Evolutionary conservation across 78 protist genomes (phyloP).

Genomic region (Cavenderia fasciculata): DNA sequence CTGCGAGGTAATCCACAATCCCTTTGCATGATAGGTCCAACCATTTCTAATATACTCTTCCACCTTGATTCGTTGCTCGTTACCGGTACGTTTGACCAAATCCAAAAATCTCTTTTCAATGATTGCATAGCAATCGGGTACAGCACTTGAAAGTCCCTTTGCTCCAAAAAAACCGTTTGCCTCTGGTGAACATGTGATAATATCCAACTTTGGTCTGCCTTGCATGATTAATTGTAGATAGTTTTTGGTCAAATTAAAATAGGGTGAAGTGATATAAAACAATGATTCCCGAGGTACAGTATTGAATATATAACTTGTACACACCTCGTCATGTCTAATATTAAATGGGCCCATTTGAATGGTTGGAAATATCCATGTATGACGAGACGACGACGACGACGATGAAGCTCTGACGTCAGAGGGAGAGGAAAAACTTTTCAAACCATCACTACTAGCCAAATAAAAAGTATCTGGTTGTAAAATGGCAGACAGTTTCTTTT

Average conservation of each 20-base stretch:
- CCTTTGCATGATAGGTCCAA: slow-evolving; percentile 77
- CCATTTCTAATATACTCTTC: slow-evolving; percentile 56
- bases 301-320: slow-evolving; percentile 27
- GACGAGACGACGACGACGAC: too few relatives aligned
- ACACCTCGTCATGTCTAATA: slow-evolving; percentile 57
- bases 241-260: slow-evolving; percentile 45
- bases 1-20: slow-evolving; percentile 49
- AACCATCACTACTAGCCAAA: neutral
- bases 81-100: slow-evolving; percentile 6
- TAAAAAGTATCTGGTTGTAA: slow-evolving; percentile 13
- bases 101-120: slow-evolving; percentile 40
- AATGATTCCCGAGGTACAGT: slow-evolving; percentile 13
- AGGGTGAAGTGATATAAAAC: slow-evolving; percentile 51
- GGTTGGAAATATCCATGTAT: slow-evolving; percentile 74
- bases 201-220: slow-evolving; percentile 41
- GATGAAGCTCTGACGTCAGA: neutral
- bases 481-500: slow-evolving; percentile 9
- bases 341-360: slow-evolving; percentile 71
- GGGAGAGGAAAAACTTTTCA: neutral
- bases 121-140: slow-evolving; percentile 59
- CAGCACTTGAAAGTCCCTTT: slow-evolving; percentile 24
- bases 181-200: slow-evolving; percentile 57
- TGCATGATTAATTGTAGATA: slow-evolving; percentile 9
- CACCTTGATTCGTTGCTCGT: slow-evolving; percentile 14
- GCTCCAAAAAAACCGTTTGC: slow-evolving; percentile 74